Evolutionary conservation across 2,329 filamentous ascomycete genomes (phyloP).

Genomic region (Allantophomopsis cytisporea): DNA sequence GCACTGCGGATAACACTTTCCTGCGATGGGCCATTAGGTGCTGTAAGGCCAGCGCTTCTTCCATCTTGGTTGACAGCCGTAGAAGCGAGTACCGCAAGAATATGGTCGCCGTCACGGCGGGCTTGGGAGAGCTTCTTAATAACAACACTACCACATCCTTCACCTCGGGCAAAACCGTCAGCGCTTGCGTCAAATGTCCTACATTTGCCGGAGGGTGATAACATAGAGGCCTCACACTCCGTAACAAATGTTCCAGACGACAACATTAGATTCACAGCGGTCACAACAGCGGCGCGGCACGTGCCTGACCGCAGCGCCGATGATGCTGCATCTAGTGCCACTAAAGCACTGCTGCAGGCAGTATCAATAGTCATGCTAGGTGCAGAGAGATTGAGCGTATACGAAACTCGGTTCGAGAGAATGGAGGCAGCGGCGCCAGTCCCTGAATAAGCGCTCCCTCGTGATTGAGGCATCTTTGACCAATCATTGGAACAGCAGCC

Average conservation of each 20-base stretch:
- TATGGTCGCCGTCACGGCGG: slow-evolving; percentile 41
- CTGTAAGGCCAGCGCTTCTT: slow-evolving; percentile 38
- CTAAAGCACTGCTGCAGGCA: slow-evolving; percentile 42
- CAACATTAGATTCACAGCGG: slow-evolving; percentile 7
- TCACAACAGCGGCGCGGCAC: slow-evolving; percentile 6
- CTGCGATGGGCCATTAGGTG: no score
- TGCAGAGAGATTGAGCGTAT: slow-evolving; percentile 36
- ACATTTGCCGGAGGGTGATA: slow-evolving; percentile 30
- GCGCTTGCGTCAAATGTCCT: slow-evolving; percentile 43
- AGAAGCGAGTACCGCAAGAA: slow-evolving; percentile 38
- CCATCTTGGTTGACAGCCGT: slow-evolving; percentile 40
- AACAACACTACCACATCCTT: slow-evolving; percentile 43
- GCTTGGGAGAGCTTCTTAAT: slow-evolving; percentile 46
- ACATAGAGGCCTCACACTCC: not conserved
- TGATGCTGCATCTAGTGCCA: slow-evolving; percentile 33
- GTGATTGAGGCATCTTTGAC: not conserved
- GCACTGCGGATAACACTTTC: no score
- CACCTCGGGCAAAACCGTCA: slow-evolving; percentile 50
- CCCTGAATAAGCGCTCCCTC: slow-evolving; percentile 23
- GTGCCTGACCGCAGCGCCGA: slow-evolving; percentile 7
- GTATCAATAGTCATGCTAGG: slow-evolving; percentile 24
- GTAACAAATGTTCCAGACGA: slow-evolving; percentile 1
- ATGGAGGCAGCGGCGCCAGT: slow-evolving; percentile 38
- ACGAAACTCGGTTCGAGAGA: slow-evolving; percentile 37
- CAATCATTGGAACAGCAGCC: not conserved